Evolutionary conservation across 2,329 filamentous ascomycete species (phyloP), one percentile per base, ranked within the genome.

Genomic region (Botryosphaeria dothidea): DNA sequence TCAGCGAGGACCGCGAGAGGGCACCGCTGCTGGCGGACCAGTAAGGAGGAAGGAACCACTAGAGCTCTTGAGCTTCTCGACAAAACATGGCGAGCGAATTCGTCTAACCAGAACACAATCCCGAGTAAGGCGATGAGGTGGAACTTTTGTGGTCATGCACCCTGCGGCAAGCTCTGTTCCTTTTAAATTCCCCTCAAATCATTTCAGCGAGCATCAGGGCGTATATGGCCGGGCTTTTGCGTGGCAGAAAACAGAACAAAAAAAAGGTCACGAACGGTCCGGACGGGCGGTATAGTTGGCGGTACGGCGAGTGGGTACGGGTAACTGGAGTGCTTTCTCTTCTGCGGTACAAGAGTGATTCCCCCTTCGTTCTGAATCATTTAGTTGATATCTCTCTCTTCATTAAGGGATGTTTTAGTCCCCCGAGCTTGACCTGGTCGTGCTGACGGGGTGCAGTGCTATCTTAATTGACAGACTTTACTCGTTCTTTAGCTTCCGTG

Each of bases 1-100:
- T 82, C 61, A 73, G 71, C 65, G 79, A 81, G 68, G 84, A 86
- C 65, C 78, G 82, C 15, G 85, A 87, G 75, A 77, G 84, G 60
- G 80, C 83, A 64, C 85, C 85, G 3, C 71, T 86, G 73, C 77
- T 87, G 66, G 78, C 81, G 31, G 80, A 82, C 38, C 70, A 77
- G 51, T 75, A 70, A 34, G 49, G 23, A 13, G 21, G 38, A 43
- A n/a, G n/a, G n/a, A n/a, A n/a, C n/a, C 31, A 34, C 13, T 11
- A 34, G 13, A 34, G 13, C 31, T 34, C 31, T 34, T n/a, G n/a
- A n/a, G n/a, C n/a, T n/a, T n/a, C n/a, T n/a, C n/a, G n/a, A n/a
- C n/a, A n/a, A n/a, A n/a, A n/a, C n/a, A n/a, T n/a, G n/a, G n/a
- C n/a, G n/a, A n/a, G n/a, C n/a, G n/a, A n/a, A n/a, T n/a, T n/a